phyloP scores from a whole-genome alignment of 345 rosid species.

The Hypericum androsaemum region DNA sequence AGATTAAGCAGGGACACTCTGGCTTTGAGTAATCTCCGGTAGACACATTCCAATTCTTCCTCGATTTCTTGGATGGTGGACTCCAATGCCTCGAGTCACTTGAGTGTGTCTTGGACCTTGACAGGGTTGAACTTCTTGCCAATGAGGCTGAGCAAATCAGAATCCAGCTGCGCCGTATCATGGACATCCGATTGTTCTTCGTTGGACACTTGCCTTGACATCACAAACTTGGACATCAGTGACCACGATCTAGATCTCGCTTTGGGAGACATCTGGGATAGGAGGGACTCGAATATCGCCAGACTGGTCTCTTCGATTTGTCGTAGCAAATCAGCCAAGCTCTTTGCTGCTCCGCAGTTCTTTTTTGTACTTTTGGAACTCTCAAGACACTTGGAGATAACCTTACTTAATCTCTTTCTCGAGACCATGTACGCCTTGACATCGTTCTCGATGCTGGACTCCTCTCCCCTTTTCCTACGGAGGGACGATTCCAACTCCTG shows the following conservation, averaged over 20 bases:
- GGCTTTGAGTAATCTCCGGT: constrained; percentile 9
- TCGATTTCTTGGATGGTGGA: constrained; percentile 1
- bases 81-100: constrained; percentile 6
- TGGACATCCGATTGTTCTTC: neutral
- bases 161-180: constrained; percentile 5
- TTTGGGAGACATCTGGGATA: constrained; percentile 11
- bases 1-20: constrained; percentile 11
- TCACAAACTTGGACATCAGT: constrained; percentile 12
- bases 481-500: constrained; percentile 26
- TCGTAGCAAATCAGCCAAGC: constrained; percentile 15
- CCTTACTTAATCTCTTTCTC: constrained; percentile 27
- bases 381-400: neutral
- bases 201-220: constrained; percentile 1
- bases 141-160: neutral
- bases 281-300: constrained; percentile 20
- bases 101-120: neutral
- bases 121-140: neutral
- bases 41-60: constrained; percentile 4
- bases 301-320: constrained; percentile 24
- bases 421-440: constrained; percentile 14
- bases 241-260: constrained; percentile 8
- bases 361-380: constrained; percentile 20
- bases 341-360: neutral
- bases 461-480: constrained; percentile 20
- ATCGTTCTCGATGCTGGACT: constrained; percentile 14